phyloP scores from a whole-genome alignment of 2,329 filamentous ascomycete genomes.

The Pseudocercospora musae region DNA sequence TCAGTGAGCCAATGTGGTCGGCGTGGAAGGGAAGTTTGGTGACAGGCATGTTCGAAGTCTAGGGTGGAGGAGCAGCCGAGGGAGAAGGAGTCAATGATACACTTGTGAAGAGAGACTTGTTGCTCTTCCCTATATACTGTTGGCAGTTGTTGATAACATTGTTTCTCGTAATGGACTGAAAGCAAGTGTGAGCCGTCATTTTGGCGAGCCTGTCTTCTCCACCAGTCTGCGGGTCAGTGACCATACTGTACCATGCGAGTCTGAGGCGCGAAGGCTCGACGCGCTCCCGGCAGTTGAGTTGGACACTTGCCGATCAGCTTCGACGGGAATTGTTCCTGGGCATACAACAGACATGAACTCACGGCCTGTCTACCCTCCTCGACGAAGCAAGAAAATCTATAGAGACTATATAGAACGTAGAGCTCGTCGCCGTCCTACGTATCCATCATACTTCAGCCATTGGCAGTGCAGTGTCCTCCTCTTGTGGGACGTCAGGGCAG shows the following conservation, averaged over 20 bases:
- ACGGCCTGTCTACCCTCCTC: neutral
- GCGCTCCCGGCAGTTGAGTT: slow-evolving; percentile 1
- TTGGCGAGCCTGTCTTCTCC: neutral
- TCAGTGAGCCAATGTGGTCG: slow-evolving; percentile 70
- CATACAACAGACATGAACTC: too few relatives aligned
- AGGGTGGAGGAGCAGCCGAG: neutral
- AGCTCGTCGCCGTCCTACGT: neutral
- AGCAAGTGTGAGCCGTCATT: neutral
- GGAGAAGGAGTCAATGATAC: neutral
- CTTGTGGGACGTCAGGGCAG: neutral
- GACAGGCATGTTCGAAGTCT: slow-evolving; percentile 21
- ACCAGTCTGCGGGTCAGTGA: neutral
- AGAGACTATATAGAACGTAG: neutral
- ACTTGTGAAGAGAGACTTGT: neutral
- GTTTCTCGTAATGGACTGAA: too few relatives aligned
- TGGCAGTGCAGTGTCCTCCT: neutral
- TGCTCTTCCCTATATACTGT: neutral
- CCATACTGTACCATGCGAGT: neutral
- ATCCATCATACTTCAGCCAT: neutral
- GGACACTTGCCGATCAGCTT: neutral
- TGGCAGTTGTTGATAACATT: too few relatives aligned
- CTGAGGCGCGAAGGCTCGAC: neutral
- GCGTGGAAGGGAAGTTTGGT: slow-evolving; percentile 62
- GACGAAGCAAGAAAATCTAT: neutral
- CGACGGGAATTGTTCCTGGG: neutral